phyloP scores from a whole-genome alignment of 495 filamentous ascomycete genomes.

The Gamarada debralockiae region DNA sequence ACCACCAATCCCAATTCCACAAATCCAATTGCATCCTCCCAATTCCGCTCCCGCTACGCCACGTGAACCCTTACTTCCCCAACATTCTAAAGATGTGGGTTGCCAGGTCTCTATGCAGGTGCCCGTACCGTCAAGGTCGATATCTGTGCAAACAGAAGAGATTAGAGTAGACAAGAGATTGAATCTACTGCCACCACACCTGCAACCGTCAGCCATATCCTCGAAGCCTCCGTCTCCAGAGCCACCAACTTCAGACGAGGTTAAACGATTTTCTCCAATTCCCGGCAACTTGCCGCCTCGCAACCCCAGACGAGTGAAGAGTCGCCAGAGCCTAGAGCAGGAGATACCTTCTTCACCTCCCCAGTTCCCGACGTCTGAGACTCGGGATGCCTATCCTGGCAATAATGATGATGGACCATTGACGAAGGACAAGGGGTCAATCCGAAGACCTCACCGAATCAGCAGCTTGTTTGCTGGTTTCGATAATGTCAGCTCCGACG shows the following conservation, averaged over 20 bases:
- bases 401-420: constrained; percentile 81
- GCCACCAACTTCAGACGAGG: constrained; percentile 27
- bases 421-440: constrained; percentile 51
- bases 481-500: constrained; percentile 56
- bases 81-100: constrained; percentile 51
- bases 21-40: constrained; percentile 58
- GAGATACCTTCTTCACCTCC: constrained; percentile 47
- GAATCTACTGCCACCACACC: constrained; percentile 68
- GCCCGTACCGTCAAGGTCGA: constrained; percentile 51
- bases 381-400: constrained; percentile 67
- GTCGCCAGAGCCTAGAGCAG: constrained; percentile 36
- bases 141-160: constrained; percentile 84
- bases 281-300: constrained; percentile 47
- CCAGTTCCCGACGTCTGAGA: constrained; percentile 32
- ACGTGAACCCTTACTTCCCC: constrained; percentile 47
- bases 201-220: constrained; percentile 68
- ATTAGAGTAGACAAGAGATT: constrained; percentile 75
- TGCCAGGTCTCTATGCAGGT: constrained; percentile 45
- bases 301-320: constrained; percentile 46
- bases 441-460: constrained; percentile 67
- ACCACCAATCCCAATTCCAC: constrained; percentile 48
- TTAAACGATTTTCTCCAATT: constrained; percentile 42
- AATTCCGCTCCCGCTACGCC: constrained; percentile 49
- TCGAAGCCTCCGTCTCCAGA: constrained; percentile 51
- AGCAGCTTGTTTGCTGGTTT: constrained; percentile 88